Conservation (phyloP, 768 basidiomycete genomes). For the Pisolithus sp. region DNA sequence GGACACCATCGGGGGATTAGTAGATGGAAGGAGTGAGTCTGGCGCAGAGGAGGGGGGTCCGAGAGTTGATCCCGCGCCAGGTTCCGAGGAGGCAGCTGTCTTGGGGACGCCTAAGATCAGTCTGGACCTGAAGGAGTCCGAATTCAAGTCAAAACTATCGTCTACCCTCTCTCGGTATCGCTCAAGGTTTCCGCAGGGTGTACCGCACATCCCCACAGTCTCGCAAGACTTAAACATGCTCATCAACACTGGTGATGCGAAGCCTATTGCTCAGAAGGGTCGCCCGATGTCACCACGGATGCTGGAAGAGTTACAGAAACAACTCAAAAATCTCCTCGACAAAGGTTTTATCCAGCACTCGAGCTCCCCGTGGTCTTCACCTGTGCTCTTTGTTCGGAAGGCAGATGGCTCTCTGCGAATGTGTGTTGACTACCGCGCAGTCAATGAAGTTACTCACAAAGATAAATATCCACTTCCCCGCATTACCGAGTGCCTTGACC, state of each 20-base stretch:
- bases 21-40: not conserved
- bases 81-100: not conserved
- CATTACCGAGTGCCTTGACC: not conserved
- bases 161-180: not conserved
- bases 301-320: too few species aligned
- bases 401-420: not conserved
- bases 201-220: not conserved
- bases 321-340: too few species aligned
- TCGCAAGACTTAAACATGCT: not conserved
- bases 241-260: not conserved
- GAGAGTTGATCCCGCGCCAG: not conserved
- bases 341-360: not conserved
- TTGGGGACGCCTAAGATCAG: not conserved
- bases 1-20: not conserved
- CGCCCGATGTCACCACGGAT: not conserved
- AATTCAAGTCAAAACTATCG: not conserved
- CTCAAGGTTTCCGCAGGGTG: not conserved
- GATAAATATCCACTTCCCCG: conserved; percentile 30
- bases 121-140: not conserved
- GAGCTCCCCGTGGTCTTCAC: not conserved
- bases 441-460: conserved; percentile 20
- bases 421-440: conserved; percentile 25
- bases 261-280: not conserved
- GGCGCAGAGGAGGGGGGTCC: not conserved
- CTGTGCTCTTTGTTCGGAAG: not conserved